A percentile compares a stretch with the other conserved stretches of the same genome.
Conservation (phyloP, 2,329 filamentous ascomycete species). For the Pseudocercospora musae region DNA sequence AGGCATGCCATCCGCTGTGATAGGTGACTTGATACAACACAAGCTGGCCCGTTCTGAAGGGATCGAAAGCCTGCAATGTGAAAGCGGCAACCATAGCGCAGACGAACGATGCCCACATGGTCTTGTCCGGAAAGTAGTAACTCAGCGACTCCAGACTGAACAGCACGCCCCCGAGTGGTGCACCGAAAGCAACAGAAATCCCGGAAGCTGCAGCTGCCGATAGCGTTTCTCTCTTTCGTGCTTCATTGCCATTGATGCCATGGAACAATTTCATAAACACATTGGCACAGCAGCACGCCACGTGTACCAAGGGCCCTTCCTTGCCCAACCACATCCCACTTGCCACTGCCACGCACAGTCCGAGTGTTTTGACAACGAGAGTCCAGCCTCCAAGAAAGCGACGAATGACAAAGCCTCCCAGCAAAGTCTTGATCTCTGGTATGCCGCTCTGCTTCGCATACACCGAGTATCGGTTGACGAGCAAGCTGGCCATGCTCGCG, state of each 20-base stretch:
- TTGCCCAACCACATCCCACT: slow-evolving; percentile 97
- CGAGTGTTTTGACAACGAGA: slow-evolving; percentile 81
- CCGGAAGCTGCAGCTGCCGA: slow-evolving; percentile 89
- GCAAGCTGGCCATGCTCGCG: slow-evolving; percentile 69
- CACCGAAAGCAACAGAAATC: slow-evolving; percentile 90
- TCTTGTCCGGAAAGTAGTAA: slow-evolving; percentile 98
- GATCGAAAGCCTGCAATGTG: slow-evolving; percentile 86
- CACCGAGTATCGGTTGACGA: slow-evolving; percentile 79
- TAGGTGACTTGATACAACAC: slow-evolving; percentile 96
- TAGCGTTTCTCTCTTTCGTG: slow-evolving; percentile 86
- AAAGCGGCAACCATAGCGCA: slow-evolving; percentile 99
- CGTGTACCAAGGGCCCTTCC: slow-evolving; percentile 91
- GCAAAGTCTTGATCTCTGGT: slow-evolving; percentile 92
- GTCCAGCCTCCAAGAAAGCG: slow-evolving; percentile 87
- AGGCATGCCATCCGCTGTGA: slow-evolving; percentile 86
- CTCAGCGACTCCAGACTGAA: slow-evolving; percentile 97
- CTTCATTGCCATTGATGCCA: slow-evolving; percentile 82
- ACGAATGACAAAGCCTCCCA: slow-evolving; percentile 90
- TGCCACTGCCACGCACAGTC: slow-evolving; percentile 83
- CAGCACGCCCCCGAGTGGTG: slow-evolving; percentile 88
- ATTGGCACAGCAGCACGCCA: slow-evolving; percentile 94
- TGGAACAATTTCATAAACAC: slow-evolving; percentile 86
- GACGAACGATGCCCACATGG: slow-evolving; percentile 99
- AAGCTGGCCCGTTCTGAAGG: slow-evolving; percentile 91
- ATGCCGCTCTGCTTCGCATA: slow-evolving; percentile 95